A percentile compares a stretch with the other conserved stretches of the same genome.
phyloP scores from a whole-genome alignment of 345 rosid species.

The Corchorus olitorius region DNA sequence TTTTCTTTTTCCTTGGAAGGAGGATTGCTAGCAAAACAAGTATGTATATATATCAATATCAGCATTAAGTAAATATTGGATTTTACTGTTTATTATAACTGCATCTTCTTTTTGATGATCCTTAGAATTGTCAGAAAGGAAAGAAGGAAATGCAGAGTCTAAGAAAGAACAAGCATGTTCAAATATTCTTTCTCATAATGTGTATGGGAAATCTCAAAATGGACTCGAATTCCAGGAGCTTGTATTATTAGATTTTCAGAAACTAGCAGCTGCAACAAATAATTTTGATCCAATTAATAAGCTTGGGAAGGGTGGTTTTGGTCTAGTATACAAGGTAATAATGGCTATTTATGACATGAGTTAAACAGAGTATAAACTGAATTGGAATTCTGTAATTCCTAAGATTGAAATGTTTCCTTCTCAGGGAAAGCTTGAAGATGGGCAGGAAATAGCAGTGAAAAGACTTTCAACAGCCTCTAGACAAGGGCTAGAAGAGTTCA shows the following conservation, averaged over 20 bases:
- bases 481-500: slow-evolving; percentile 40
- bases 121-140: not conserved
- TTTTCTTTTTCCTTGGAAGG: not conserved
- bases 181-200: not conserved
- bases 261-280: slow-evolving; percentile 28
- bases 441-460: slow-evolving; percentile 41
- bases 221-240: slow-evolving; percentile 26
- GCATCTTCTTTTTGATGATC: too few species aligned
- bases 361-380: not conserved
- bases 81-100: too few species aligned
- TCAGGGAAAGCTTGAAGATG: slow-evolving; percentile 31
- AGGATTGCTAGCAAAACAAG: not conserved
- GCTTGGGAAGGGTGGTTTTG: slow-evolving; percentile 49
- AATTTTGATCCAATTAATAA: slow-evolving; percentile 26
- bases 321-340: slow-evolving; percentile 41
- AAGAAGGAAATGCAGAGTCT: not conserved
- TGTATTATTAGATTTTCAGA: slow-evolving; percentile 24
- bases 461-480: slow-evolving; percentile 34
- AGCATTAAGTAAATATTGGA: too few species aligned
- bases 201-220: not conserved
- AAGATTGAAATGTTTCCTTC: not conserved
- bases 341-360: not conserved
- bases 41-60: not conserved
- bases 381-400: not conserved
- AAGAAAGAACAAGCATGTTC: not conserved